phyloP scores from a whole-genome alignment of 768 basidiomycete species.

The Mycena galericulata region DNA sequence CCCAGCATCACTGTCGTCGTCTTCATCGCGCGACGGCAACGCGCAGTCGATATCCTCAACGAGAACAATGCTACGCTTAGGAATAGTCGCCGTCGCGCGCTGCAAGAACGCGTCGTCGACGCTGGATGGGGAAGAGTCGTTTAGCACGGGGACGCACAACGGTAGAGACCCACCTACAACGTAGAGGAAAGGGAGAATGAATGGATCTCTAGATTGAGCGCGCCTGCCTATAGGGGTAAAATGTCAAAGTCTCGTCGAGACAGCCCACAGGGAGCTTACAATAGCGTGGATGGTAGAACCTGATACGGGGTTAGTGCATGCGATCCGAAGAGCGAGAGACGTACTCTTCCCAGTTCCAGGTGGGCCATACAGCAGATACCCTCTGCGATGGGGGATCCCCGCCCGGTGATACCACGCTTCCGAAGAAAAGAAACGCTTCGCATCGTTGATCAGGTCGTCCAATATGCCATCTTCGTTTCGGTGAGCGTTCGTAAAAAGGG shows the following conservation, averaged over 20 bases:
- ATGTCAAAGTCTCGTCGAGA: constrained; percentile 48
- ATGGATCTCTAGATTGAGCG: constrained; percentile 88
- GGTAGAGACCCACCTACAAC: constrained; percentile 49
- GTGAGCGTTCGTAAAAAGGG: not conserved
- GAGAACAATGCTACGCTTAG: constrained; percentile 49
- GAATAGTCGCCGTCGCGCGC: constrained; percentile 42
- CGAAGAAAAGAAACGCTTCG: constrained; percentile 64
- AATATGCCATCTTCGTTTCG: constrained; percentile 60
- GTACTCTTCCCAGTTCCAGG: constrained; percentile 74
- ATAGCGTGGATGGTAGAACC: constrained; percentile 21
- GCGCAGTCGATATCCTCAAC: constrained; percentile 54
- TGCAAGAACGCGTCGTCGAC: constrained; percentile 46
- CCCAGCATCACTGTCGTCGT: constrained; percentile 42
- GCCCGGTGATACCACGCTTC: constrained; percentile 71
- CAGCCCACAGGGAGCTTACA: constrained; percentile 50
- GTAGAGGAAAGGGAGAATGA: constrained; percentile 62
- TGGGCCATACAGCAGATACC: constrained; percentile 68
- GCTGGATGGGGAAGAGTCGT: constrained; percentile 5
- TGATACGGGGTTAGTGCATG: not conserved
- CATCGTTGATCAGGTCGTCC: constrained; percentile 62
- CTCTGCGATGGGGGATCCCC: constrained; percentile 69
- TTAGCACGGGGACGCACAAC: not conserved
- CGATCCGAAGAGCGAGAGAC: not conserved
- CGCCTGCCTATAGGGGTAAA: constrained; percentile 59
- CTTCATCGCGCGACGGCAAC: constrained; percentile 60